Base-by-base conservation (phyloP, 1,284 basidiomycete genomes). In the Sanguinoderma infundibulare region DNA sequence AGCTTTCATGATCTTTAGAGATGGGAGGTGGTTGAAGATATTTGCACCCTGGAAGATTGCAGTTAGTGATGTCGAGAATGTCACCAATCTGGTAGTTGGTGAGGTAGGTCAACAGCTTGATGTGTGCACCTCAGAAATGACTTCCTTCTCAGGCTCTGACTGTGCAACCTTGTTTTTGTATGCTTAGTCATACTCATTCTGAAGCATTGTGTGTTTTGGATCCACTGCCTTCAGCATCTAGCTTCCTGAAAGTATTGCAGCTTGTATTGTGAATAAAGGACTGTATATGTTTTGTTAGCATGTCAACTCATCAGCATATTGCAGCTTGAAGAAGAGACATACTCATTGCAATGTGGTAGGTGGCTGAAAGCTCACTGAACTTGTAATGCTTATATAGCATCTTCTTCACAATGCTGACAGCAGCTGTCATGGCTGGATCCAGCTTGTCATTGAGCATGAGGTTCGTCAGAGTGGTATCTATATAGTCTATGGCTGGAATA, bases 401-500 rank as follows among this genome's bases (percentile, higher is more conserved):
- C 22, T 32, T 30, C 20, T 57, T 49, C 1, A 9, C 47, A 1
- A 50, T 17, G 14, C 3, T 5, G 7, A 35, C 20, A 24, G 47
- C 55, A 3, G 6, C 1, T 5, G 28, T 14, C 4, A 76, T 67
- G 20, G 57, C 49, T 14, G 12, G 6, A 10, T 54, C 15, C 36
- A 32, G 30, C 40, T 42, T 38, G 5, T 30, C 24, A 28, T 70
- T 50, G 10, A 47, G 57, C 10, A 49, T 26, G 17, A 57, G 4
- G 20, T 56, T 65, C 5, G 59, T 47, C 17, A 73, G 54, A 7
- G 32, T 10, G 20, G 61, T 24, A 39, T 75, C 69, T 28, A 76
- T 71, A 26, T 70, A 62, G 35, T 77, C 55, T 55, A 65, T 65
- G 1, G 57, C 60, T 1, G 51, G 75, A 47, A 78, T 76, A 0